phyloP scores from a whole-genome alignment of 1,284 basidiomycete species.

The Cryptococcus deneoformans region DNA sequence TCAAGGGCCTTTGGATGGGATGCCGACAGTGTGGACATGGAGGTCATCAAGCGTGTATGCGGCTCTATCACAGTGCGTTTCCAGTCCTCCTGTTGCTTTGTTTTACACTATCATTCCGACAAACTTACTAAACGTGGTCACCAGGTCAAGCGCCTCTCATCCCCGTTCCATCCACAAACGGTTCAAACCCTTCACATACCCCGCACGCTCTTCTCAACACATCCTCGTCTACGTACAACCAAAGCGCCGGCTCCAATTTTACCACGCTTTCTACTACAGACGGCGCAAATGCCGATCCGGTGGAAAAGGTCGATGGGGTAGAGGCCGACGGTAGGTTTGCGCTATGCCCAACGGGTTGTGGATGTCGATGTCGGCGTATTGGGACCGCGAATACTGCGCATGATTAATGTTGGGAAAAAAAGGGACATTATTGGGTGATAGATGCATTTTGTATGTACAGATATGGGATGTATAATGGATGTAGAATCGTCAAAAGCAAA shows the following conservation, averaged over 20 bases:
- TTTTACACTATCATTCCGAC: no score
- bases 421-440: background rate
- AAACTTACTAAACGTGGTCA: no score
- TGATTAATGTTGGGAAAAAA: background rate
- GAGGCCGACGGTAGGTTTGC: conserved; percentile 14
- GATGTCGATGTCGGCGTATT: conserved; percentile 36
- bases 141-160: background rate
- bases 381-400: background rate
- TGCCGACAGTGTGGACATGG: conserved; percentile 42
- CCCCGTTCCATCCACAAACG: background rate
- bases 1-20: conserved; percentile 39
- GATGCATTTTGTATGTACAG: background rate
- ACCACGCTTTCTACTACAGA: background rate
- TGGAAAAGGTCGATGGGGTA: conserved; percentile 1
- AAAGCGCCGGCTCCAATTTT: background rate
- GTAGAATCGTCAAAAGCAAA: background rate
- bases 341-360: conserved; percentile 40
- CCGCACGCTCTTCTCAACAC: background rate
- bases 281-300: no score
- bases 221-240: background rate
- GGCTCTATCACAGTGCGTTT: conserved; percentile 35
- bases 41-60: conserved; percentile 41
- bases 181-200: background rate
- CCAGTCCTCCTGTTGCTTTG: no score
- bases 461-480: background rate